These are phyloP conservation scores for Neofusicoccum ribis DNA, from an alignment of 2,329 filamentous ascomycete genomes.

Conservation along the genomic window DNA sequence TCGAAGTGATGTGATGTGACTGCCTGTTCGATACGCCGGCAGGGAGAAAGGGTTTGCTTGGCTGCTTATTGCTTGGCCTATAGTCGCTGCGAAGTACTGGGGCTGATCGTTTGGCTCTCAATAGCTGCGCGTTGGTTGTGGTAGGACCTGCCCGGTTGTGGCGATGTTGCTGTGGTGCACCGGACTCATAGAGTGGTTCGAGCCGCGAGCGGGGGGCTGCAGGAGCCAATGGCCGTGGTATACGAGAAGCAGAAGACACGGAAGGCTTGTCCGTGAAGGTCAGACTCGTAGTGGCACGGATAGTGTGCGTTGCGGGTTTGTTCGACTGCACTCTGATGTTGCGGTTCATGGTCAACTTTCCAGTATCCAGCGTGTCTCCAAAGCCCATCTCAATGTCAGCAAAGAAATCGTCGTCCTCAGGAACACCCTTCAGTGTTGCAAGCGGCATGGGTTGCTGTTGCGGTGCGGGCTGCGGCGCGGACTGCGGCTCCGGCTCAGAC, in stretches of 20 bases:
- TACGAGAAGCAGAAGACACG: constrained; percentile 60
- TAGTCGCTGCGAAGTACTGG: constrained; percentile 55
- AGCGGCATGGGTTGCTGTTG: constrained; percentile 3
- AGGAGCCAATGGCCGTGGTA: constrained; percentile 71
- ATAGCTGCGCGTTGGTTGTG: constrained; percentile 54
- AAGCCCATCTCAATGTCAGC: constrained; percentile 84
- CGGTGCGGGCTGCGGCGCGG: background rate
- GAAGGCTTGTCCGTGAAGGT: constrained; percentile 79
- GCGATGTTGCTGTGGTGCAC: constrained; percentile 68
- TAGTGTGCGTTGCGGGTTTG: constrained; percentile 65
- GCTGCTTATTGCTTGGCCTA: constrained; percentile 60
- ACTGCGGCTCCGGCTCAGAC: constrained; percentile 19
- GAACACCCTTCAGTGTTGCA: constrained; percentile 24
- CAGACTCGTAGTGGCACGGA: constrained; percentile 75
- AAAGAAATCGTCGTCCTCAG: constrained; percentile 73
- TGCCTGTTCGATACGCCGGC: constrained; percentile 72
- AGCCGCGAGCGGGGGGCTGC: constrained; percentile 56
- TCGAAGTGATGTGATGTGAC: constrained; percentile 76
- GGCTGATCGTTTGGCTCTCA: constrained; percentile 62
- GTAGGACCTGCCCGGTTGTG: constrained; percentile 57
- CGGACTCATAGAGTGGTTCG: constrained; percentile 91
- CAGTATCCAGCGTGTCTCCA: constrained; percentile 76
- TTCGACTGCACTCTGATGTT: constrained; percentile 83
- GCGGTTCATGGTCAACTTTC: constrained; percentile 81
- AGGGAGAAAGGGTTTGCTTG: constrained; percentile 69